A percentile compares a stretch with the other conserved stretches of the same genome.
phyloP scores from a whole-genome alignment of 139 green algal species.

The Tetraselmis chui region DNA sequence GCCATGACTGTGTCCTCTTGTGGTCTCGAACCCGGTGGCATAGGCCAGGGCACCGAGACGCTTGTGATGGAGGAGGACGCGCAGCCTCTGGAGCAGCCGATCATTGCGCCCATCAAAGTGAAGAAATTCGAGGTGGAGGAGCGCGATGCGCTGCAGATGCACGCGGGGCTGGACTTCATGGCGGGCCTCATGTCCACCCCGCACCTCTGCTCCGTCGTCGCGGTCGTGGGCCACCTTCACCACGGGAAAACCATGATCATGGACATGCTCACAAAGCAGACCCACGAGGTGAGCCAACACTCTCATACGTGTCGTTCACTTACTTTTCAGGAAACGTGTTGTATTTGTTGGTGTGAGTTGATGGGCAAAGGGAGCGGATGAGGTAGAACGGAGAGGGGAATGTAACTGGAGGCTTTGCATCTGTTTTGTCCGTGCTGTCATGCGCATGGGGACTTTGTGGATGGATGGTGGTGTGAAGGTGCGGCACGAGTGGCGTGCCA shows the following conservation, averaged over 20 bases:
- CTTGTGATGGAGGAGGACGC: conserved; percentile 98
- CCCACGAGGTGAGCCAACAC: conserved; percentile 58
- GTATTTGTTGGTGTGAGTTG: too few species aligned
- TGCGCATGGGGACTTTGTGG: too few species aligned
- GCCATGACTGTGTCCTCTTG: too few species aligned
- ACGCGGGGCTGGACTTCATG: conserved; percentile 76
- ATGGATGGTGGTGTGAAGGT: not conserved
- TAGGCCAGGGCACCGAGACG: conserved; percentile 58
- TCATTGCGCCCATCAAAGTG: conserved; percentile 81
- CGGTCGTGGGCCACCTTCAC: conserved; percentile 90
- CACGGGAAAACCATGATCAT: conserved; percentile 95
- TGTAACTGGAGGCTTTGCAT: too few species aligned
- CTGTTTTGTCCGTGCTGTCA: too few species aligned
- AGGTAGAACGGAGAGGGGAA: too few species aligned
- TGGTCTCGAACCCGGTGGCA: too few species aligned
- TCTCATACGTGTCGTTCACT: too few species aligned
- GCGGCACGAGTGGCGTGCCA: conserved; percentile 25
- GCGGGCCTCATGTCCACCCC: conserved; percentile 47
- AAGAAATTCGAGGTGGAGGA: conserved; percentile 67
- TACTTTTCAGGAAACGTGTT: too few species aligned
- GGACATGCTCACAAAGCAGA: conserved; percentile 98
- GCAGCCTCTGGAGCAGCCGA: conserved; percentile 92
- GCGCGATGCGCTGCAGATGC: conserved; percentile 40
- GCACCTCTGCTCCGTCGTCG: conserved; percentile 70
- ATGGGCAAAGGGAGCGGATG: too few species aligned